Evolutionary conservation across 2,329 filamentous ascomycete genomes (phyloP).

Genomic region (Didymella exigua): DNA sequence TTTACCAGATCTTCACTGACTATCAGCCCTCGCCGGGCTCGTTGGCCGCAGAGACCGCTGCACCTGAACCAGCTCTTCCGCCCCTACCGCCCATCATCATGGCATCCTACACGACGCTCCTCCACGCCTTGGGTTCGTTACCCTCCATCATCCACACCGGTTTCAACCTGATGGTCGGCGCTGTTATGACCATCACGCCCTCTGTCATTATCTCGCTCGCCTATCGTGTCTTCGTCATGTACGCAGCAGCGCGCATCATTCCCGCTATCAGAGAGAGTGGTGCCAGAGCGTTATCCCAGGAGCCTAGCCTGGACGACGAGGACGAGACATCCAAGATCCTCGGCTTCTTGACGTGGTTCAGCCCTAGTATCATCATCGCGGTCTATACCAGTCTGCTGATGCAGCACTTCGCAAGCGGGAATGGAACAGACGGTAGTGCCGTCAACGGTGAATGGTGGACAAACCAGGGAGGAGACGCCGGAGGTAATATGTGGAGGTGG

Average conservation of each 20-base stretch:
- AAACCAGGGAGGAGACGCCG: constrained; percentile 78
- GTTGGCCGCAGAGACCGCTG: constrained; percentile 58
- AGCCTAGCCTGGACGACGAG: constrained; percentile 82
- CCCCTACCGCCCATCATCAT: constrained; percentile 97
- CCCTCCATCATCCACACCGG: constrained; percentile 82
- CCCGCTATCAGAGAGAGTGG: constrained; percentile 89
- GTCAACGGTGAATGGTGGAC: constrained; percentile 76
- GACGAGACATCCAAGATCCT: constrained; percentile 82
- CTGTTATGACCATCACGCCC: constrained; percentile 92
- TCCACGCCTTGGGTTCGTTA: constrained; percentile 82
- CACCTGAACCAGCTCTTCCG: constrained; percentile 81
- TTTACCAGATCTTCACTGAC: constrained; percentile 99
- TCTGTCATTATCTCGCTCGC: constrained; percentile 94
- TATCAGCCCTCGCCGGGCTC: constrained; percentile 77
- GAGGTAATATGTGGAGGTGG: constrained; percentile 91
- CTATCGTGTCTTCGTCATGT: constrained; percentile 93
- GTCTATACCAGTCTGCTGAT: constrained; percentile 95
- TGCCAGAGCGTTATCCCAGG: constrained; percentile 79
- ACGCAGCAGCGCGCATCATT: constrained; percentile 93
- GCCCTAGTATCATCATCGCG: constrained; percentile 89
- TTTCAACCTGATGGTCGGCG: constrained; percentile 85
- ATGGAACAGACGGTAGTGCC: constrained; percentile 57
- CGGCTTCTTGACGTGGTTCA: constrained; percentile 89
- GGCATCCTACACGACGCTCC: constrained; percentile 92
- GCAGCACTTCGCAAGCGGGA: constrained; percentile 80